These are phyloP conservation scores for Lavandula angustifolia DNA, from an alignment of 257 asterid genomes.

Conservation along the genomic window DNA sequence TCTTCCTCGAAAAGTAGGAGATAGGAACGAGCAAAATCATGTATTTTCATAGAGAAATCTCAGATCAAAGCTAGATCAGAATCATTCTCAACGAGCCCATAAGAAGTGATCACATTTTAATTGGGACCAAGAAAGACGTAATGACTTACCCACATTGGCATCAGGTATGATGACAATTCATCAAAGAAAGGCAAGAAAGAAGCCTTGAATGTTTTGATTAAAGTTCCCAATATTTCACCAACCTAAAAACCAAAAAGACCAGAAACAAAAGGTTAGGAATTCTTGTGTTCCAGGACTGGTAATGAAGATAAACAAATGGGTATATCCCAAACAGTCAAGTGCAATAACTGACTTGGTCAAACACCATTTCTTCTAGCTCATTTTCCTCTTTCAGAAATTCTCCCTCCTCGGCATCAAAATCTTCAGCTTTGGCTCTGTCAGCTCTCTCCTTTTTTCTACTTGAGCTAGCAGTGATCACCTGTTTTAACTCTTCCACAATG, in stretches of 20 bases:
- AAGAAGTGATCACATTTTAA: too few species aligned
- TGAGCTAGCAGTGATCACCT: slow-evolving; percentile 89
- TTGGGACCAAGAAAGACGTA: neutral
- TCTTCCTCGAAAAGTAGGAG: slow-evolving; percentile 13
- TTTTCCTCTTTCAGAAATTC: slow-evolving; percentile 93
- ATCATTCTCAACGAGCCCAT: too few species aligned
- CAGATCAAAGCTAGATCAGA: too few species aligned
- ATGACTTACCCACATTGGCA: slow-evolving; percentile 98
- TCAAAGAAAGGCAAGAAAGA: slow-evolving; percentile 97
- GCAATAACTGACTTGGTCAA: slow-evolving; percentile 74
- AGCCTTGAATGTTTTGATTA: slow-evolving; percentile 85
- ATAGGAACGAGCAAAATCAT: neutral
- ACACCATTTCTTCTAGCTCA: slow-evolving; percentile 98
- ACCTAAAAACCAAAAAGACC: slow-evolving; percentile 46
- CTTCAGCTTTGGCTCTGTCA: slow-evolving; percentile 96
- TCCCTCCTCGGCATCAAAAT: slow-evolving; percentile 97
- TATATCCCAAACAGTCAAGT: slow-evolving; percentile 13
- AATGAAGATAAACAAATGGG: slow-evolving; percentile 9
- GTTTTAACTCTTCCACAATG: slow-evolving; percentile 89
- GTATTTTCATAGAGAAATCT: neutral
- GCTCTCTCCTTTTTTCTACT: slow-evolving; percentile 81
- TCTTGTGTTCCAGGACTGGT: slow-evolving; percentile 12
- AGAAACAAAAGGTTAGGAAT: neutral
- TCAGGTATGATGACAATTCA: slow-evolving; percentile 73
- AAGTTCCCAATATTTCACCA: slow-evolving; percentile 91